phyloP scores from a whole-genome alignment of 2,329 filamentous ascomycete species.

The Pyricularia sp. region DNA sequence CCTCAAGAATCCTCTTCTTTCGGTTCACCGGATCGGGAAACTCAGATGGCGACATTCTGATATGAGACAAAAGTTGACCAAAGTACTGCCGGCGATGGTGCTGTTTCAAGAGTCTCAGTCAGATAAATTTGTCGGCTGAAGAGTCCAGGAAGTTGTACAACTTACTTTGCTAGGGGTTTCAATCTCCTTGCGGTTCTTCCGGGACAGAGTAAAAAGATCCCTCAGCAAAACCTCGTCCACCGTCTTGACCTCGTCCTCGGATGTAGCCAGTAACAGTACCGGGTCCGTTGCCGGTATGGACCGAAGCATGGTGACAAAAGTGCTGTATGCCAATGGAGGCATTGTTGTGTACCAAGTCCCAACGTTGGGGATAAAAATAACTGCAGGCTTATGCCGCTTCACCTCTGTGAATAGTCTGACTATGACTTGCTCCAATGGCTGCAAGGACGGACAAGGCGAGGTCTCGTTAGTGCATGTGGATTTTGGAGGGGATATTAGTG shows the following conservation, averaged over 20 bases:
- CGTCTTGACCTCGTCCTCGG: slow-evolving; percentile 54
- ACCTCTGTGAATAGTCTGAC: slow-evolving; percentile 87
- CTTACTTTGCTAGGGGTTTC: slow-evolving; percentile 50
- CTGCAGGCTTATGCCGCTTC: slow-evolving; percentile 85
- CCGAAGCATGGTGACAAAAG: slow-evolving; percentile 70
- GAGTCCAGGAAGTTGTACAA: slow-evolving; percentile 3
- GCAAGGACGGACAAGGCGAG: background rate
- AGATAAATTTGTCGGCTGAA: slow-evolving; percentile 14
- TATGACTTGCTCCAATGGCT: slow-evolving; percentile 73
- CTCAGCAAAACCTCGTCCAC: slow-evolving; percentile 51
- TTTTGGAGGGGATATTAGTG: background rate
- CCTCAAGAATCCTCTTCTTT: slow-evolving; percentile 72
- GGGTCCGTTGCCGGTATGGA: slow-evolving; percentile 84
- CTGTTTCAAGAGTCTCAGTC: slow-evolving; percentile 17
- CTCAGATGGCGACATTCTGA: slow-evolving; percentile 65
- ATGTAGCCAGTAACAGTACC: slow-evolving; percentile 73
- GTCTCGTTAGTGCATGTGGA: slow-evolving; percentile 13
- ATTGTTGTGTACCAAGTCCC: slow-evolving; percentile 69
- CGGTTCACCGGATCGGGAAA: slow-evolving; percentile 80
- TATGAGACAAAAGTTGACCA: slow-evolving; percentile 55
- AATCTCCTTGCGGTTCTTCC: slow-evolving; percentile 62
- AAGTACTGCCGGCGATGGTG: slow-evolving; percentile 69
- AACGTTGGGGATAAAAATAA: slow-evolving; percentile 86
- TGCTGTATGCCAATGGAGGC: slow-evolving; percentile 55
- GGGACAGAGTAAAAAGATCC: slow-evolving; percentile 77